phyloP scores from a whole-genome alignment of 176 grass and related monocot genomes.

The Echinochloa phyllopogon region DNA sequence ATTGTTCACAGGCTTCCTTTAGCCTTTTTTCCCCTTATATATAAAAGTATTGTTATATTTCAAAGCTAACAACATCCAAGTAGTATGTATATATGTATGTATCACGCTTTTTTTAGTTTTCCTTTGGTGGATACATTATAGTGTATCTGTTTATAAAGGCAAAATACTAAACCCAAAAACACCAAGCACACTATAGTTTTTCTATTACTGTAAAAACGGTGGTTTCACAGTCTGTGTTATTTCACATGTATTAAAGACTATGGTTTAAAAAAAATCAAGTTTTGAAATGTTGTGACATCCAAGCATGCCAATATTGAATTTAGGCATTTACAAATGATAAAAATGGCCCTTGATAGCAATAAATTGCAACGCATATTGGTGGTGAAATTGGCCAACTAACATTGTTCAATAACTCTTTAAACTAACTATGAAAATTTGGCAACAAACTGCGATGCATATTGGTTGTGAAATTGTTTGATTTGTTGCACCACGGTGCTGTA shows the following conservation, averaged over 20 bases:
- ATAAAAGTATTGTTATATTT: background rate
- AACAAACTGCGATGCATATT: too few species aligned
- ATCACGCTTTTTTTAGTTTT: background rate
- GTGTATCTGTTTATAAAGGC: background rate
- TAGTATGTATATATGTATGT: background rate
- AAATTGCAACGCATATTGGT: background rate
- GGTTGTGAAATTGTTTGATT: background rate
- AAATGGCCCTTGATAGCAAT: background rate
- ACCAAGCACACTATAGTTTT: background rate
- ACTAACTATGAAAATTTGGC: background rate
- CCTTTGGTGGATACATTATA: background rate
- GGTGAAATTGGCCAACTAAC: background rate
- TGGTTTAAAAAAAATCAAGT: background rate
- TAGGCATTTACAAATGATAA: background rate
- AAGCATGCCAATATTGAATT: background rate
- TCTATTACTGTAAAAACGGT: background rate
- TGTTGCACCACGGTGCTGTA: conserved; percentile 8
- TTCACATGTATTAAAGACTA: background rate
- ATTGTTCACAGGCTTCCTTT: background rate
- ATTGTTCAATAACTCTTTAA: background rate
- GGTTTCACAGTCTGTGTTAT: background rate
- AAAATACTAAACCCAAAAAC: background rate
- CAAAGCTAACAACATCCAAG: background rate
- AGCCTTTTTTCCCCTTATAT: background rate
- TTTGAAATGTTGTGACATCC: background rate